Conservation (phyloP, 441 rosid species). For the Eruca vesicaria region DNA sequence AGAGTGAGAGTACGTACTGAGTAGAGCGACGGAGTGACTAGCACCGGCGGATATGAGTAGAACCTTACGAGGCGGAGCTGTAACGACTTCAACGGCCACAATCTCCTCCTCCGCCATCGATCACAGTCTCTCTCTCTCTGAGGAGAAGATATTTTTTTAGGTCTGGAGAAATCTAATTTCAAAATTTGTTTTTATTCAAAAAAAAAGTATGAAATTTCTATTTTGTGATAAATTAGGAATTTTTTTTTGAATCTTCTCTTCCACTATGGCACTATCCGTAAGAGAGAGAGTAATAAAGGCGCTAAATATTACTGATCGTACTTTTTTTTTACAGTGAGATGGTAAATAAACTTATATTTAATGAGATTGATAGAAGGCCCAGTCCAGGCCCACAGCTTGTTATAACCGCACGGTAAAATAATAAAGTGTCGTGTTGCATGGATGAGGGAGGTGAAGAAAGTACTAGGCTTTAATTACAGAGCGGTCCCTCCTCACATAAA, state of each 20-base stretch:
- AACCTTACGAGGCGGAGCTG: conserved; percentile 55
- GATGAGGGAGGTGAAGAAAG: background rate
- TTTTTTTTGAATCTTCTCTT: conserved; percentile 32
- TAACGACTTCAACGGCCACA: conserved; percentile 37
- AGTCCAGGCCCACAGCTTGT: background rate
- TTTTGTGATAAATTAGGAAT: conserved; percentile 27
- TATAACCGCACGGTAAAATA: background rate
- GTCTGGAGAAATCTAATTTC: background rate
- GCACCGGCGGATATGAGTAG: conserved; percentile 95
- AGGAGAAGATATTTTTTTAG: background rate
- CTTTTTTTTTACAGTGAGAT: background rate
- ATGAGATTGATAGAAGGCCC: background rate
- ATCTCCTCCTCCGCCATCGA: conserved; percentile 48
- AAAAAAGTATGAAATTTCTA: background rate
- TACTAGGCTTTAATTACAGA: conserved; percentile 24
- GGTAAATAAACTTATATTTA: background rate
- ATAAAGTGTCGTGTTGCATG: background rate
- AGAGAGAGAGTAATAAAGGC: conserved; percentile 31
- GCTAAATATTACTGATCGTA: background rate
- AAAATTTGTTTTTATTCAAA: background rate
- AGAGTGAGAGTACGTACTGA: conserved; percentile 54
- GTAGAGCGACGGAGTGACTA: conserved; percentile 91
- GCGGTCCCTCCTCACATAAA: conserved; percentile 8
- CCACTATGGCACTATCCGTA: conserved; percentile 33
- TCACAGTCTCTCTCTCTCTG: conserved; percentile 13